Evolutionary conservation across 2,329 filamentous ascomycete genomes (phyloP).

Genomic region (Diaporthe longicolla): DNA sequence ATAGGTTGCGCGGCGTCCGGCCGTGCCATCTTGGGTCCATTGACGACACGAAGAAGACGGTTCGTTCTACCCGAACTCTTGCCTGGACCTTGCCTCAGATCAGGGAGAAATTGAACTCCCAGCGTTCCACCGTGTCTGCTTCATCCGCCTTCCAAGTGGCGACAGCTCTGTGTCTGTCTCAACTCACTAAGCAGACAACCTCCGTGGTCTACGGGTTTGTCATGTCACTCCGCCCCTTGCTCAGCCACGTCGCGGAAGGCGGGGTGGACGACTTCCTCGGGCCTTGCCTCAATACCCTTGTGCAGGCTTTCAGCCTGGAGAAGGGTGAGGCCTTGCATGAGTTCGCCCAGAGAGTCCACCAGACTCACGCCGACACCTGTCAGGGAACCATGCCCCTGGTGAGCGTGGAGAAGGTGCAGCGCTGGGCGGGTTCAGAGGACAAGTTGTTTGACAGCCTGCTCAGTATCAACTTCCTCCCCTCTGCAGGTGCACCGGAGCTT

Average conservation of each 20-base stretch:
- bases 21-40: constrained; percentile 30
- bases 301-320: constrained; percentile 41
- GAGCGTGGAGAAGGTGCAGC: constrained; percentile 44
- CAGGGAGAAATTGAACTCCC: constrained; percentile 34
- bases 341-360: constrained; percentile 41
- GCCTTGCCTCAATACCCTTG: constrained; percentile 46
- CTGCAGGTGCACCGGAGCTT: background rate
- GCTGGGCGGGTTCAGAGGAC: constrained; percentile 45
- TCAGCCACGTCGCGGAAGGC: constrained; percentile 33
- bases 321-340: constrained; percentile 37
- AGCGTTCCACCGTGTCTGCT: constrained; percentile 26
- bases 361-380: constrained; percentile 42
- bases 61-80: constrained; percentile 33
- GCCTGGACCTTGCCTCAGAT: constrained; percentile 34
- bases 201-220: constrained; percentile 44
- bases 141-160: constrained; percentile 45
- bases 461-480: constrained; percentile 43
- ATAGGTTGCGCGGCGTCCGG: constrained; percentile 26
- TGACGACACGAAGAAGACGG: constrained; percentile 22
- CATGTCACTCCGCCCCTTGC: constrained; percentile 44
- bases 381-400: constrained; percentile 46
- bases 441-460: constrained; percentile 47
- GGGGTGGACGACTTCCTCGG: constrained; percentile 42
- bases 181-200: constrained; percentile 36
- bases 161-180: constrained; percentile 43